phyloP scores from a whole-genome alignment of 1,284 basidiomycete species.

The Sphagnurus paluster region DNA sequence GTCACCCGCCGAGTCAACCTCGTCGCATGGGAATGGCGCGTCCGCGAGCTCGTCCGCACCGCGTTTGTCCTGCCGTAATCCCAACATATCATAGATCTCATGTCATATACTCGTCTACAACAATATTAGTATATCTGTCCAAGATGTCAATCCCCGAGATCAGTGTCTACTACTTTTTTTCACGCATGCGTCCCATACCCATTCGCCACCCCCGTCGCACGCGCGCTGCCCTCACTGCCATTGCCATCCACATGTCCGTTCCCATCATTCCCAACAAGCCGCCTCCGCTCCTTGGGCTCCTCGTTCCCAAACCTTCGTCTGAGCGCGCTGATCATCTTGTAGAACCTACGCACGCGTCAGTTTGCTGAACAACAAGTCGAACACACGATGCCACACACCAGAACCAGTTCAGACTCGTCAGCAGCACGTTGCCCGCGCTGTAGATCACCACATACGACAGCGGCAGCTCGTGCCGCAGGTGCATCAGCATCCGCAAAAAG shows the following conservation, averaged over 20 bases:
- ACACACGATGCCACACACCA: constrained; percentile 49
- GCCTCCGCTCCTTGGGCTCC: constrained; percentile 5
- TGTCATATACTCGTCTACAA: neutral
- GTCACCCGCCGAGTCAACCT: constrained; percentile 72
- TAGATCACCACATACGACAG: constrained; percentile 48
- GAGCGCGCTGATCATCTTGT: constrained; percentile 63
- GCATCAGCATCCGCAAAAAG: constrained; percentile 56
- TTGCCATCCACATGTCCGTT: neutral
- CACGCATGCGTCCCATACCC: constrained; percentile 4
- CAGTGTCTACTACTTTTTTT: neutral
- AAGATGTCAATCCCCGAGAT: neutral
- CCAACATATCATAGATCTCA: neutral
- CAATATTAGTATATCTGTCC: too few relatives aligned
- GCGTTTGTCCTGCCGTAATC: constrained; percentile 39
- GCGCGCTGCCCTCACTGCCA: neutral
- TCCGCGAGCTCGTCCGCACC: constrained; percentile 56
- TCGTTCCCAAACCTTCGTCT: constrained; percentile 47
- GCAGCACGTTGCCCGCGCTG: constrained; percentile 53
- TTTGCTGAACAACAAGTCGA: neutral
- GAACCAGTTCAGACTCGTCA: constrained; percentile 68
- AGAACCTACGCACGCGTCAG: constrained; percentile 47
- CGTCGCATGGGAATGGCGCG: constrained; percentile 71
- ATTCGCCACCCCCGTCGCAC: neutral
- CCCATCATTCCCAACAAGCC: constrained; percentile 6
- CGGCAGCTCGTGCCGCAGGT: constrained; percentile 50